These are phyloP conservation scores for Lichtheimia corymbifera DNA, from an alignment of 371 early-diverging fungal genomes.

Conservation along the genomic window DNA sequence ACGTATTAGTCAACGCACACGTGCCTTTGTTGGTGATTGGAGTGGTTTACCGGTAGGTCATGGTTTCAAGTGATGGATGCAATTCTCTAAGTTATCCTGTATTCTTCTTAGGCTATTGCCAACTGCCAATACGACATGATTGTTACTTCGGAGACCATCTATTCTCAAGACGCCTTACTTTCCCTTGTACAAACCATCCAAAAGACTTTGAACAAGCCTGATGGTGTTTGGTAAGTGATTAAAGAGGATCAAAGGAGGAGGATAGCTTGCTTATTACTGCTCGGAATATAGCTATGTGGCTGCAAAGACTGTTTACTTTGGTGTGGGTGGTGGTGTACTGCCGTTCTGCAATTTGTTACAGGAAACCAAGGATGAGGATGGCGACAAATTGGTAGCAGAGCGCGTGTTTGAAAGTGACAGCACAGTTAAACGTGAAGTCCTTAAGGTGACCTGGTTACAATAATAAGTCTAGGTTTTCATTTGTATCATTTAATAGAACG, in stretches of 20 bases:
- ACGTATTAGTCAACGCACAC: constrained; percentile 45
- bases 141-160: constrained; percentile 94
- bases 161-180: constrained; percentile 67
- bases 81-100: background rate
- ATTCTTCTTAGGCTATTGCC: constrained; percentile 3
- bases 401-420: constrained; percentile 64
- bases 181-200: constrained; percentile 68
- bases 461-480: background rate
- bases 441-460: background rate
- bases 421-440: constrained; percentile 80
- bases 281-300: constrained; percentile 69
- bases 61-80: no score
- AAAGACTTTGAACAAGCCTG: constrained; percentile 58
- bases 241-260: background rate
- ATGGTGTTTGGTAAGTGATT: constrained; percentile 69
- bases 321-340: constrained; percentile 77
- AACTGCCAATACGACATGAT: constrained; percentile 74
- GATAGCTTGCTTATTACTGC: background rate
- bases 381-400: constrained; percentile 58
- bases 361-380: constrained; percentile 45
- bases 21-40: constrained; percentile 78
- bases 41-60: constrained; percentile 44
- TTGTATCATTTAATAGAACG: background rate
- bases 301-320: constrained; percentile 94
- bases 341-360: constrained; percentile 63